A percentile compares a stretch with the other conserved stretches of the same genome.
Conservation (phyloP, 1,139 yeast species). For the Wickerhamomyces sp. region DNA sequence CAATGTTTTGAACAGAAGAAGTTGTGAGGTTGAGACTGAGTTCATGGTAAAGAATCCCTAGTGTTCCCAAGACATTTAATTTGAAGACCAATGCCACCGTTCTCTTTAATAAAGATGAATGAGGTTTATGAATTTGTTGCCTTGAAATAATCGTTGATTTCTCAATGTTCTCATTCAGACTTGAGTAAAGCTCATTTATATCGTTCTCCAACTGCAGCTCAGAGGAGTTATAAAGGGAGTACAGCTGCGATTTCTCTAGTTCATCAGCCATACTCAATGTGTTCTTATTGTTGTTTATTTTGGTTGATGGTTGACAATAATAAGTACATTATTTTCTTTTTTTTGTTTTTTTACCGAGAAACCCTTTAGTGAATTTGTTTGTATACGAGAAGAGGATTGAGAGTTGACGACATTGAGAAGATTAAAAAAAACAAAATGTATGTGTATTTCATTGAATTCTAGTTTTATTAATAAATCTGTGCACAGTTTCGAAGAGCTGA, state of each 20-base stretch:
- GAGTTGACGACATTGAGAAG: too few relatives aligned
- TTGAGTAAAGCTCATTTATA: conserved; percentile 15
- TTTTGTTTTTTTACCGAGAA: background rate
- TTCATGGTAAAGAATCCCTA: conserved; percentile 44
- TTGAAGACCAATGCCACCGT: too few relatives aligned
- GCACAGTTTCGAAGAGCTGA: conserved; percentile 8
- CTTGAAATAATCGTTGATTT: conserved; percentile 1
- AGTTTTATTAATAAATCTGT: background rate
- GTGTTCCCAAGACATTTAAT: background rate
- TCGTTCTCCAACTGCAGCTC: conserved; percentile 27
- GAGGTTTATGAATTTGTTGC: background rate
- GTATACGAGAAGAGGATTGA: too few relatives aligned
- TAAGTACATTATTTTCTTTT: too few relatives aligned
- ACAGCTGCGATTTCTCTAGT: background rate
- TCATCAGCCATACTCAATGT: background rate
- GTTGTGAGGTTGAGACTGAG: conserved; percentile 47
- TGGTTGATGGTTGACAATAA: too few relatives aligned
- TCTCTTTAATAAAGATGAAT: too few relatives aligned
- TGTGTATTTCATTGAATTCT: background rate
- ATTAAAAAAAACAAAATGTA: background rate
- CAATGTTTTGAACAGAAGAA: conserved; percentile 39
- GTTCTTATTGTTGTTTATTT: background rate
- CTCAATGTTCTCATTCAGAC: conserved; percentile 2
- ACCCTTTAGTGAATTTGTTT: background rate
- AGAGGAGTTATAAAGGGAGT: conserved; percentile 26